Percentiles rank a stretch among this genome's conserved stretches.
These are phyloP conservation scores for Candida sanyaensis DNA, from an alignment of 1,139 yeast genomes.

Conservation along the genomic window DNA sequence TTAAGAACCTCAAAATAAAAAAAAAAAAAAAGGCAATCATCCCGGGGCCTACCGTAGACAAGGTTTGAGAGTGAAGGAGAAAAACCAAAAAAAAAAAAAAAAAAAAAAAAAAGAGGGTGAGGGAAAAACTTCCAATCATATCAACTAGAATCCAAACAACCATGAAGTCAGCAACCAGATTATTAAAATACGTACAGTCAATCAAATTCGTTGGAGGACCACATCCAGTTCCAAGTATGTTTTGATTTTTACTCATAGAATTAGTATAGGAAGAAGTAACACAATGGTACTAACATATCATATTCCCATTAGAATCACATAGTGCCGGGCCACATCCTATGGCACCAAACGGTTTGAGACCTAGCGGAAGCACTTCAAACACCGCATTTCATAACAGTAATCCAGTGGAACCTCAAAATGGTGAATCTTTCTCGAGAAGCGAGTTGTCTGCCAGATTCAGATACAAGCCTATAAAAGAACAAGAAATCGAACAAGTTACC, in stretches of 20 bases:
- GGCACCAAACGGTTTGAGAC: constrained; percentile 54
- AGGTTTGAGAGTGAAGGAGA: too few species aligned
- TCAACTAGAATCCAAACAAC: not conserved
- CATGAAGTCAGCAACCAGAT: constrained; percentile 21
- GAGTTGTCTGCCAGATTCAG: constrained; percentile 73
- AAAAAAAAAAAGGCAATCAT: not conserved
- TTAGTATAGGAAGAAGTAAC: not conserved
- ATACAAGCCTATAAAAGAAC: constrained; percentile 58
- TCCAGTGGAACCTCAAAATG: constrained; percentile 44
- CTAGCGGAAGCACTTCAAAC: constrained; percentile 28
- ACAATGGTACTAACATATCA: constrained; percentile 5
- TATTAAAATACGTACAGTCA: constrained; percentile 51
- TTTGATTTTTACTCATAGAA: constrained; percentile 11
- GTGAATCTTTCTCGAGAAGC: constrained; percentile 58
- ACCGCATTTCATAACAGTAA: constrained; percentile 26
- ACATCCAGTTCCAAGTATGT: constrained; percentile 39
- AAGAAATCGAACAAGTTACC: constrained; percentile 72
- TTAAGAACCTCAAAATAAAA: not conserved
- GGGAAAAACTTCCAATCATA: constrained; percentile 1
- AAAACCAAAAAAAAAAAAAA: not conserved
- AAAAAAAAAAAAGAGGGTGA: constrained; percentile 1
- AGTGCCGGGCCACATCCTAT: constrained; percentile 45
- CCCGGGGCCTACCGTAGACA: too few species aligned
- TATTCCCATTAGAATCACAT: constrained; percentile 16
- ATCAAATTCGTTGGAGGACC: constrained; percentile 67